phyloP scores from a whole-genome alignment of 352 stramenopile genomes.

The Halophytophthora batemanensis region DNA sequence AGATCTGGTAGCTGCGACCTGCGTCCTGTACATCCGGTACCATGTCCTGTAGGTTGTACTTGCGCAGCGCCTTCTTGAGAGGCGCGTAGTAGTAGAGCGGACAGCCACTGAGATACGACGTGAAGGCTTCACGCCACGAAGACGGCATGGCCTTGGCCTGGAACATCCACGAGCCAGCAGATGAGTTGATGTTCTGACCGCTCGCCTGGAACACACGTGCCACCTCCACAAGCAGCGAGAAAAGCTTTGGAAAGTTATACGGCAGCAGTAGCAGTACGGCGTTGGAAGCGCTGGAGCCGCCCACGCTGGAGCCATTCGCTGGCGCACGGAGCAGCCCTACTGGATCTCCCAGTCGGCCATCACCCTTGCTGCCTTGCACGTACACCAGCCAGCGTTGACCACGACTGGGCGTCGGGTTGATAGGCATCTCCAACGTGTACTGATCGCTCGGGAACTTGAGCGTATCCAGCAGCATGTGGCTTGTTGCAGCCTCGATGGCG shows the following conservation, averaged over 20 bases:
- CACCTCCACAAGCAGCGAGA: slow-evolving; percentile 78
- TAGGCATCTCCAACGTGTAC: slow-evolving; percentile 59
- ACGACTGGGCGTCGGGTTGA: slow-evolving; percentile 59
- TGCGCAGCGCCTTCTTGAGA: slow-evolving; percentile 79
- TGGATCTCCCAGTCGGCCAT: slow-evolving; percentile 75
- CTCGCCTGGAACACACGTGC: slow-evolving; percentile 79
- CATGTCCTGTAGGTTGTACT: slow-evolving; percentile 88
- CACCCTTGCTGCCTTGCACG: slow-evolving; percentile 74
- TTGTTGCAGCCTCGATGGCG: slow-evolving; percentile 78
- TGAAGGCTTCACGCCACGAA: slow-evolving; percentile 80
- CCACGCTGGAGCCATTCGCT: slow-evolving; percentile 9
- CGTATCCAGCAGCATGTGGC: slow-evolving; percentile 85
- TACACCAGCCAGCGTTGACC: slow-evolving; percentile 85
- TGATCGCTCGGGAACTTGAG: slow-evolving; percentile 84
- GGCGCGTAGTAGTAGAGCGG: slow-evolving; percentile 82
- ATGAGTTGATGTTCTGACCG: slow-evolving; percentile 70
- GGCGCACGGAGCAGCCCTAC: slow-evolving; percentile 70
- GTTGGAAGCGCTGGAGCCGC: slow-evolving; percentile 28
- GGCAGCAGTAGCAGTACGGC: slow-evolving; percentile 79
- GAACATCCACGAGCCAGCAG: slow-evolving; percentile 74
- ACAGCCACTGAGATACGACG: slow-evolving; percentile 68
- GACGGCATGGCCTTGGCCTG: slow-evolving; percentile 86
- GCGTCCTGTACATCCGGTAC: slow-evolving; percentile 81
- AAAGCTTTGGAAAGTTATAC: slow-evolving; percentile 87
- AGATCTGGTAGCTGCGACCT: slow-evolving; percentile 82